Conservation (phyloP, 441 rosid species). For the Metrosideros polymorpha region DNA sequence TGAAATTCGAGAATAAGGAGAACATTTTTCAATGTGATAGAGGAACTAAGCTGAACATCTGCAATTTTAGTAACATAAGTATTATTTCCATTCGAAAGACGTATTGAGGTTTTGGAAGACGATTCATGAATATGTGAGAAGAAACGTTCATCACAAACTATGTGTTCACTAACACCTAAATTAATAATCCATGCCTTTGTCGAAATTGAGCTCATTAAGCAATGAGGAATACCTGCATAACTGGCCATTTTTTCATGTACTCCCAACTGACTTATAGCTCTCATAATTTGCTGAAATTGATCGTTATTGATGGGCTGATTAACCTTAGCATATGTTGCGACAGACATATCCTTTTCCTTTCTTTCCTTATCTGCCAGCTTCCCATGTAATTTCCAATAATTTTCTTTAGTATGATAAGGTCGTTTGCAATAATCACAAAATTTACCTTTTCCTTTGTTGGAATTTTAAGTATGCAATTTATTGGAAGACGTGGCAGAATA, state of each 20-base stretch:
- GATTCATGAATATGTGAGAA: too few relatives aligned
- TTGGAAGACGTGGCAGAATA: neutral
- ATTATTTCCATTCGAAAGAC: neutral
- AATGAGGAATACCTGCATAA: neutral
- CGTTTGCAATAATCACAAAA: neutral
- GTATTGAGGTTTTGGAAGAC: accelerated
- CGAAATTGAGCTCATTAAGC: neutral
- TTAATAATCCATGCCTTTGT: too few relatives aligned
- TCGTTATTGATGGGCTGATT: neutral
- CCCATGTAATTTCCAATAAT: neutral
- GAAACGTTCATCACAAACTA: too few relatives aligned
- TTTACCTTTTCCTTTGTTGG: neutral
- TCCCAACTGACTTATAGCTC: neutral
- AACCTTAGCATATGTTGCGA: neutral
- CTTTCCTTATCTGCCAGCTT: neutral
- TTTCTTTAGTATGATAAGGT: too few relatives aligned
- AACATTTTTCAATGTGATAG: neutral
- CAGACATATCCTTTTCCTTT: neutral
- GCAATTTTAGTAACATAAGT: neutral
- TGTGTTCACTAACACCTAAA: too few relatives aligned
- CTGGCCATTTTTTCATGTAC: accelerated
- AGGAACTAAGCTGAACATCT: neutral
- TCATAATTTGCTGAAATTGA: neutral
- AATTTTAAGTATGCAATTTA: too few relatives aligned
- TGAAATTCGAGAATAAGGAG: neutral